Conservation (phyloP, 2,329 filamentous ascomycete species). For the Cordyceps sp. region DNA sequence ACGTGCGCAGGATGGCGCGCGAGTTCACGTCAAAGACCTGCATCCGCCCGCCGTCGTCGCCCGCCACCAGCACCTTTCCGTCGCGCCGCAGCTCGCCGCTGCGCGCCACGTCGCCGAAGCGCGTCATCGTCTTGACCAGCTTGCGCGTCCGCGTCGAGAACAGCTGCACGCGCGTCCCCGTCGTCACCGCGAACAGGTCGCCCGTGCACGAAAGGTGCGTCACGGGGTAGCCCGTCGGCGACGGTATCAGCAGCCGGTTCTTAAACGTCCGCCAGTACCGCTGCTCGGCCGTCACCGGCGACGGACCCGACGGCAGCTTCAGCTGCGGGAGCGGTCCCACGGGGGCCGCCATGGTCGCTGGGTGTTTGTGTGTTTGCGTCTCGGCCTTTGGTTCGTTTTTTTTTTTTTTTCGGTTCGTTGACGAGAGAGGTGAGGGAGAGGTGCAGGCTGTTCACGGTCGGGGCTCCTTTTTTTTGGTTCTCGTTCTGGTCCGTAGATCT, state of each 20-base stretch:
- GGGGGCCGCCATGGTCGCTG: conserved; percentile 41
- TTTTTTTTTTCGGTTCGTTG: too few species aligned
- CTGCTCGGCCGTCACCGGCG: conserved; percentile 78
- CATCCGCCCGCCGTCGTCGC: conserved; percentile 79
- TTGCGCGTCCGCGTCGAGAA: conserved; percentile 88
- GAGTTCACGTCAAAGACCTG: conserved; percentile 89
- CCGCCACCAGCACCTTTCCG: conserved; percentile 75
- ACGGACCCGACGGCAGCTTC: conserved; percentile 69
- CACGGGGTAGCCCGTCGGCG: conserved; percentile 76
- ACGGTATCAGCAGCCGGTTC: conserved; percentile 77
- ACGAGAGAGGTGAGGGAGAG: too few species aligned
- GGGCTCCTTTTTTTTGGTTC: too few species aligned
- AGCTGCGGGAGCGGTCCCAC: conserved; percentile 65
- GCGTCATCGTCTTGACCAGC: conserved; percentile 80
- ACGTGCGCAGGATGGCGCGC: conserved; percentile 84
- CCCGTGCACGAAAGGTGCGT: conserved; percentile 71
- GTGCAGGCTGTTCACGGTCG: too few species aligned
- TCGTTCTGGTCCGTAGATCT: too few species aligned
- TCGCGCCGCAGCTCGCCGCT: conserved; percentile 79
- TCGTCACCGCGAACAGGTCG: conserved; percentile 84
- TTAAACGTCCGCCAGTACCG: conserved; percentile 94
- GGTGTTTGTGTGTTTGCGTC: not conserved
- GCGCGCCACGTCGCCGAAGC: conserved; percentile 83
- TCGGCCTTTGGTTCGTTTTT: not conserved
- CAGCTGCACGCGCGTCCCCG: conserved; percentile 80